Percentiles rank a stretch among this genome's conserved stretches.
These are phyloP conservation scores for Amaranthus hypochondriacus DNA, from an alignment of 148 eudicot genomes.

Conservation along the genomic window DNA sequence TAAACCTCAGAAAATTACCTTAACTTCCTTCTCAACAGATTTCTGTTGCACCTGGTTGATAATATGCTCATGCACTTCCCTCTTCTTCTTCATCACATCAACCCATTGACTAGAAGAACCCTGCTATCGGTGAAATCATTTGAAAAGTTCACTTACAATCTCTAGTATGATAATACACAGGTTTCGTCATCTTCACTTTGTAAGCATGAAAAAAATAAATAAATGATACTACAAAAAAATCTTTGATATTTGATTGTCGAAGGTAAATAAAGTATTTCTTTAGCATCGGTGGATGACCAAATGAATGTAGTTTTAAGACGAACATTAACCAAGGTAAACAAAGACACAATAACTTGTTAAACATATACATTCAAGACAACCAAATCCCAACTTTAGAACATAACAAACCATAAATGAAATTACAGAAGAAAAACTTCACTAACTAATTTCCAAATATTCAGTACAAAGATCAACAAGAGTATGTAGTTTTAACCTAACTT, in stretches of 20 bases:
- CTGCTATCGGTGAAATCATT: slow-evolving; percentile 29
- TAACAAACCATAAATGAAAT: neutral
- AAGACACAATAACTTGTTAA: neutral
- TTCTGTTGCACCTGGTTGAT: slow-evolving; percentile 58
- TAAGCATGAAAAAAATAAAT: neutral
- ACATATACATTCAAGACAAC: neutral
- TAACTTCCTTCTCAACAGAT: slow-evolving; percentile 27
- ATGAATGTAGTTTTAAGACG: neutral
- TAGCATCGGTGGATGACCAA: neutral
- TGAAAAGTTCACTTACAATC: neutral
- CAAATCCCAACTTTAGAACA: neutral
- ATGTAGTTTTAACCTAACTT: neutral
- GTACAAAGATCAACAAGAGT: neutral
- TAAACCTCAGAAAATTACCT: slow-evolving; percentile 38
- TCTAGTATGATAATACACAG: neutral
- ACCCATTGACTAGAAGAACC: slow-evolving; percentile 70
- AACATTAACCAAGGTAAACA: neutral
- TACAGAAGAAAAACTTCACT: neutral
- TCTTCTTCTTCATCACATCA: slow-evolving; percentile 91
- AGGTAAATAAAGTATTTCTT: neutral
- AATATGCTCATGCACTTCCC: slow-evolving; percentile 73
- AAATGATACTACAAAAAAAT: neutral
- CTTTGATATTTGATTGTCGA: neutral
- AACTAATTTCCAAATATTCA: neutral
- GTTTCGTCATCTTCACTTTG: neutral